phyloP scores from a whole-genome alignment of 2,329 filamentous ascomycete species.

The Drechslera avenae region DNA sequence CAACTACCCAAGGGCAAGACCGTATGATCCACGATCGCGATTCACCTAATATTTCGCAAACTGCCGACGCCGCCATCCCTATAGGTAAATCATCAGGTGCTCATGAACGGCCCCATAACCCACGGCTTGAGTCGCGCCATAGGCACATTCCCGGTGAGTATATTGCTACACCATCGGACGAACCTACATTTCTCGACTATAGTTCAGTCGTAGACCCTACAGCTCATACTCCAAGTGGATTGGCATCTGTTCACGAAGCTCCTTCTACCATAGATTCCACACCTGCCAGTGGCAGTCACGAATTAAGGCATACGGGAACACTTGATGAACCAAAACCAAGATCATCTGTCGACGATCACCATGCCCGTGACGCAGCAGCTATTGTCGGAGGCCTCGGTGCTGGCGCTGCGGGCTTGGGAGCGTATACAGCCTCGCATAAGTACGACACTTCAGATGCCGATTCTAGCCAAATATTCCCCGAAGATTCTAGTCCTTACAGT shows the following conservation, averaged over 20 bases:
- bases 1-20: constrained; percentile 17
- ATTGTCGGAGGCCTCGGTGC: constrained; percentile 33
- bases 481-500: constrained; percentile 33
- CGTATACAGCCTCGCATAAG: constrained; percentile 22
- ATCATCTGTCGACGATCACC: constrained; percentile 29
- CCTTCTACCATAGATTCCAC: not conserved
- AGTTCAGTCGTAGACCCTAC: constrained; percentile 11
- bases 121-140: constrained; percentile 40
- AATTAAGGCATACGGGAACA: constrained; percentile 32
- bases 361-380: constrained; percentile 34
- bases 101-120: constrained; percentile 26
- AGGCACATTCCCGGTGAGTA: constrained; percentile 45
- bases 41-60: constrained; percentile 17
- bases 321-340: constrained; percentile 26
- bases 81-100: not conserved
- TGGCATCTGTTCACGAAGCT: not conserved
- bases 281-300: constrained; percentile 15
- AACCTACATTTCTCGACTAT: constrained; percentile 30
- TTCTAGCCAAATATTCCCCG: constrained; percentile 17
- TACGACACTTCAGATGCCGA: constrained; percentile 18
- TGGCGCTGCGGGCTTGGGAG: constrained; percentile 30
- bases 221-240: not conserved
- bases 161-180: constrained; percentile 37
- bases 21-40: constrained; percentile 25
- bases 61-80: not conserved